phyloP scores from a whole-genome alignment of 371 early-diverging fungal species.

The Zancudomyces culisetae region DNA sequence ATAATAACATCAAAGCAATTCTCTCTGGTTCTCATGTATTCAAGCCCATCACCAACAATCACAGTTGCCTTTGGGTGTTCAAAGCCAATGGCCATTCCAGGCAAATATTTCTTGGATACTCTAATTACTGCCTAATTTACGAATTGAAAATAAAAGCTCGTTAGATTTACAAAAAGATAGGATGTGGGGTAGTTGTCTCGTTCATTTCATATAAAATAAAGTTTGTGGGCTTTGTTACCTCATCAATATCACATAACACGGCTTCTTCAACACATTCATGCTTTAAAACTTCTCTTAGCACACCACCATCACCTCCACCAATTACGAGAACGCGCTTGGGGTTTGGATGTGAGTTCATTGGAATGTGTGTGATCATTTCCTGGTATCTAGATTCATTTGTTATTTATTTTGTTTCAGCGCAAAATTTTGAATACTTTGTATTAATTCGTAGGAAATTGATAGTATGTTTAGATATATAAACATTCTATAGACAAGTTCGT shows the following conservation, averaged over 20 bases:
- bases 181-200: neutral
- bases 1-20: slow-evolving; percentile 89
- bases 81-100: slow-evolving; percentile 83
- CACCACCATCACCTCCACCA: slow-evolving; percentile 97
- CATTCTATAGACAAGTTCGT: no score
- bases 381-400: slow-evolving; percentile 57
- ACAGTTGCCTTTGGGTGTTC: slow-evolving; percentile 83
- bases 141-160: slow-evolving; percentile 6
- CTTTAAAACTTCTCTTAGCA: slow-evolving; percentile 90
- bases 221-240: slow-evolving; percentile 17
- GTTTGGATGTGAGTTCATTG: slow-evolving; percentile 85
- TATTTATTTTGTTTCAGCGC: no score
- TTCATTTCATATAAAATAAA: neutral
- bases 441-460: no score
- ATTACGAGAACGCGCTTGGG: slow-evolving; percentile 91
- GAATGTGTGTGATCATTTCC: slow-evolving; percentile 94
- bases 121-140: slow-evolving; percentile 47
- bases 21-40: slow-evolving; percentile 67
- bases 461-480: no score
- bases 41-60: slow-evolving; percentile 87
- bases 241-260: slow-evolving; percentile 89
- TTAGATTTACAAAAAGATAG: no score
- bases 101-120: slow-evolving; percentile 78
- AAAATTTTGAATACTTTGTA: no score
- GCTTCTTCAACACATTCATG: slow-evolving; percentile 80